These are phyloP conservation scores for Lycium barbarum DNA, from an alignment of 257 asterid genomes.

Conservation along the genomic window DNA sequence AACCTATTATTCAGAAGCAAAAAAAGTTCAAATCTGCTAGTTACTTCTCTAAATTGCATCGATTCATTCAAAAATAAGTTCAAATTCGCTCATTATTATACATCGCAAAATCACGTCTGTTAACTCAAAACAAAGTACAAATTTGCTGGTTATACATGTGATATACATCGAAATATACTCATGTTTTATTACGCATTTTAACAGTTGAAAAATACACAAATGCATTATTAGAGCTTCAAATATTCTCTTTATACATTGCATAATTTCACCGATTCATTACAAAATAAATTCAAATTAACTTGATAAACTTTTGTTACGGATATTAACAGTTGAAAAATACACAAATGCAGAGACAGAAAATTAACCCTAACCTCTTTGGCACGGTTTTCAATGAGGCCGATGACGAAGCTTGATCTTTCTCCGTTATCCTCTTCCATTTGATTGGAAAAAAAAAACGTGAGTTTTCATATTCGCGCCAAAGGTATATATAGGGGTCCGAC, in stretches of 20 bases:
- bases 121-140: neutral
- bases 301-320: neutral
- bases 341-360: neutral
- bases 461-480: slow-evolving; percentile 9
- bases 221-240: no score
- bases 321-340: neutral
- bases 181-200: neutral
- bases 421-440: slow-evolving; percentile 80
- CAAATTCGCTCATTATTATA: neutral
- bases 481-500: neutral
- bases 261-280: neutral
- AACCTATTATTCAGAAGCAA: no score
- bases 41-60: neutral
- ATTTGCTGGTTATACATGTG: neutral
- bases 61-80: neutral
- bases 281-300: neutral
- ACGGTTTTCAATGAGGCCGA: slow-evolving; percentile 86
- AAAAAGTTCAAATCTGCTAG: neutral
- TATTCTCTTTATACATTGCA: no score
- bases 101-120: neutral
- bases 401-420: slow-evolving; percentile 83
- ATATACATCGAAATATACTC: neutral
- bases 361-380: slow-evolving; percentile 77
- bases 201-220: neutral
- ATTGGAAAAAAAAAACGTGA: neutral